Conservation (phyloP, 768 basidiomycete genomes). For the Mrakia gelida region DNA sequence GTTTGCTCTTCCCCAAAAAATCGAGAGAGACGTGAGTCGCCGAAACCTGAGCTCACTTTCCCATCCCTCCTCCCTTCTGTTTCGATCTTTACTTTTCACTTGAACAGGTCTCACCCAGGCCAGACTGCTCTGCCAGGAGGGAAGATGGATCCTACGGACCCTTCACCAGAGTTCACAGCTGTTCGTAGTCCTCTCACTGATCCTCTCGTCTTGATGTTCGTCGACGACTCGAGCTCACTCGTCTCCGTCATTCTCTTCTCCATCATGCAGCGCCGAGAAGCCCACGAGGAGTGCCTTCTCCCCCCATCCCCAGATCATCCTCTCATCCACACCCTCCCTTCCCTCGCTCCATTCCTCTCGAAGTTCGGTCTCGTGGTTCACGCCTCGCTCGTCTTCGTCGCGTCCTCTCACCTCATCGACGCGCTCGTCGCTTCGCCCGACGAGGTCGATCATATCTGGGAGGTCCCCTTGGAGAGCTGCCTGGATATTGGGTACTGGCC, state of each 20-base stretch:
- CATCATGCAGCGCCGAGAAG: conserved; percentile 24
- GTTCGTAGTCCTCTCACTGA: conserved; percentile 3
- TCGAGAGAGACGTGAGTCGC: too few species aligned
- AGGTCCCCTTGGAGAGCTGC: conserved; percentile 16
- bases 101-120: conserved; percentile 28
- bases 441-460: conserved; percentile 30
- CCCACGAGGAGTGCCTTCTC: conserved; percentile 25
- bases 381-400: conserved; percentile 27
- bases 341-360: conserved; percentile 23
- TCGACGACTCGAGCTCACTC: background rate
- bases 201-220: background rate
- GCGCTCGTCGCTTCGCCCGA: conserved; percentile 14
- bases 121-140: conserved; percentile 32
- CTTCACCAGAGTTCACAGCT: conserved; percentile 27
- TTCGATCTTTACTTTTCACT: background rate
- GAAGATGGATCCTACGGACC: conserved; percentile 30
- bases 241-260: background rate
- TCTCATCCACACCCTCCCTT: conserved; percentile 16
- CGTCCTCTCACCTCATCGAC: conserved; percentile 13
- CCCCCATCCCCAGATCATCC: conserved; percentile 6
- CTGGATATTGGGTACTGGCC: conserved; percentile 10
- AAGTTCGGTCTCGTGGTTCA: conserved; percentile 32
- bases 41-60: too few species aligned
- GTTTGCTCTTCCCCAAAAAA: background rate
- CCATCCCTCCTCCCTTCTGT: background rate